Conservation (phyloP, 2,329 filamentous ascomycete genomes). For the Fusarium beomiforme region DNA sequence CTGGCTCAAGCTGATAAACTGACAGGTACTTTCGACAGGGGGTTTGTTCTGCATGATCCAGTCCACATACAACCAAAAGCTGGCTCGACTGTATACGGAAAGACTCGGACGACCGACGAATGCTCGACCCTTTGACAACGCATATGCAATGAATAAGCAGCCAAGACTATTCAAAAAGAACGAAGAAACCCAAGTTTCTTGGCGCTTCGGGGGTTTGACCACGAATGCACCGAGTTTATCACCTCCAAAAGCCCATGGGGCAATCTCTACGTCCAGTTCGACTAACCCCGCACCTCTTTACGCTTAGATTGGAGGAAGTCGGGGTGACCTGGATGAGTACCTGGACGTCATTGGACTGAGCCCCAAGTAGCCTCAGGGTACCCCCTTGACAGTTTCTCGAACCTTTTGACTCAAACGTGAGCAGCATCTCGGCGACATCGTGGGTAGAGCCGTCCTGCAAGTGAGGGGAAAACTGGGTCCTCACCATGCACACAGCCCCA, state of each 20-base stretch:
- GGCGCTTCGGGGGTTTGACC: slow-evolving; percentile 34
- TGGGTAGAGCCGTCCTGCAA: slow-evolving; percentile 30
- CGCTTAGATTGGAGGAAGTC: slow-evolving; percentile 26
- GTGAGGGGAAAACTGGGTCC: slow-evolving; percentile 18
- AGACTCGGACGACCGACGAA: slow-evolving; percentile 22
- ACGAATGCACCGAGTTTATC: not conserved
- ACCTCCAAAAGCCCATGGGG: slow-evolving; percentile 1
- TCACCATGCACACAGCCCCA: slow-evolving; percentile 40
- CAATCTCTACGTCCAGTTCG: slow-evolving; percentile 26
- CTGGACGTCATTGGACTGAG: slow-evolving; percentile 31
- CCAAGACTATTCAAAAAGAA: slow-evolving; percentile 20
- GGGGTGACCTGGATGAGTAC: not conserved
- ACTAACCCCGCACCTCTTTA: slow-evolving; percentile 36
- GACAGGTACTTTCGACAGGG: slow-evolving; percentile 13
- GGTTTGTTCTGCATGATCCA: not conserved
- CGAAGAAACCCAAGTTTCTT: slow-evolving; percentile 33
- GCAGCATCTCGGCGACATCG: slow-evolving; percentile 25
- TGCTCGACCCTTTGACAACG: slow-evolving; percentile 19
- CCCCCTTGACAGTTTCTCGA: slow-evolving; percentile 25
- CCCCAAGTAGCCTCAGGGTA: slow-evolving; percentile 1
- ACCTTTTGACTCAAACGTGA: slow-evolving; percentile 15
- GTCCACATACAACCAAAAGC: slow-evolving; percentile 2
- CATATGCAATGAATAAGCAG: slow-evolving; percentile 20
- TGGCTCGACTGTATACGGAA: slow-evolving; percentile 24
- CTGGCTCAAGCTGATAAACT: slow-evolving; percentile 26